Conservation (phyloP, 2,329 filamentous ascomycete genomes). For the Colletotrichum paranaense region DNA sequence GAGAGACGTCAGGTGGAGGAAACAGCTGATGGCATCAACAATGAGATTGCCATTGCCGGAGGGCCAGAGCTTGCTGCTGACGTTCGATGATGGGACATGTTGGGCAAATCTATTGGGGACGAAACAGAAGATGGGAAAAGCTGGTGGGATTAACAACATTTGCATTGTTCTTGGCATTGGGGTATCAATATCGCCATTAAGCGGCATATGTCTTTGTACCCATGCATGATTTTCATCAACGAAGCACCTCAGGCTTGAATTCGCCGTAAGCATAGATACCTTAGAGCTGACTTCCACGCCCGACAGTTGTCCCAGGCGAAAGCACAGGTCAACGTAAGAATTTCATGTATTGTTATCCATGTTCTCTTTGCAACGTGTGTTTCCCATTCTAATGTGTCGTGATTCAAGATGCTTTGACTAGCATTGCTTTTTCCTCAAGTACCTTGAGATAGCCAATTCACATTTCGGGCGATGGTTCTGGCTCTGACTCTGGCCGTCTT, state of each 20-base stretch:
- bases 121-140: background rate
- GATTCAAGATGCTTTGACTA: too few relatives aligned
- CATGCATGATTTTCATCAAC: background rate
- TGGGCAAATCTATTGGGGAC: background rate
- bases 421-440: too few relatives aligned
- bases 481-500: too few relatives aligned
- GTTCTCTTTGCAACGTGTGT: background rate
- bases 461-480: too few relatives aligned
- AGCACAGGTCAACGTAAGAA: background rate
- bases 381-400: background rate
- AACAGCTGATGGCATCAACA: slow-evolving; percentile 66
- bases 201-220: background rate
- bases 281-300: background rate
- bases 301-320: background rate
- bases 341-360: background rate
- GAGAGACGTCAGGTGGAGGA: slow-evolving; percentile 65
- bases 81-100: slow-evolving; percentile 18
- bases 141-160: background rate
- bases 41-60: slow-evolving; percentile 71
- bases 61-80: slow-evolving; percentile 41
- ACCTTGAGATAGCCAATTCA: background rate
- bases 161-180: slow-evolving; percentile 17
- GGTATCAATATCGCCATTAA: background rate
- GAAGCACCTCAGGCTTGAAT: background rate
- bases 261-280: background rate